Evolutionary conservation across 2,329 filamentous ascomycete genomes (phyloP), one percentile per base, ranked within the genome.

Genomic region (Cucurbitaria berberidis): DNA sequence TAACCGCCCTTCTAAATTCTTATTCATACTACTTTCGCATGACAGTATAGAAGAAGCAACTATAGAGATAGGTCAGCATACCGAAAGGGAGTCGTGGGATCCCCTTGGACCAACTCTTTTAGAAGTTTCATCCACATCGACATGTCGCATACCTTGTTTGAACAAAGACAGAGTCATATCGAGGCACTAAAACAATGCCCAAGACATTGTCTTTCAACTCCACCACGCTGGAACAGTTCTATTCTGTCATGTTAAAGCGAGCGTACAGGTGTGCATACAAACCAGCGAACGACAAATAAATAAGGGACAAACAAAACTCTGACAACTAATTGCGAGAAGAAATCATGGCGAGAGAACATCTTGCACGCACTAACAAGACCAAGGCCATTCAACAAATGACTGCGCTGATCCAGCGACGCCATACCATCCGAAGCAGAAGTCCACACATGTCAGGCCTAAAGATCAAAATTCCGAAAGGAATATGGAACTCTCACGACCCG

Each of bases 401-500:
- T 5, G 7, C 15, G 5, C 9, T 9, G 24, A 4, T 36, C 7
- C 18, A 36, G 18, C 34, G 7, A n/a, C 5, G 5, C 8, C 11
- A 5, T 6, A 4, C 18, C 35, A 38, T 38, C 10, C 7, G 19
- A 18, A 10, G 19, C 13, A 6, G 21, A n/a, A 5, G 19, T 3
- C 22, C 24, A 7, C 30, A 35, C 10, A 44, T 13, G 3, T 49
- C 45, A 32, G 41, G 11, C 5, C 38, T 48, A 0, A 60, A 44
- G n/a, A 48, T 65, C 41, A 55, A 6, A 3, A 57, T 64, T 18
- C 41, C 55, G 18, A 53, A 30, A 40, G n/a, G 27, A 3, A 40
- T 59, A 18, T 64, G 62, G 62, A 61, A 64, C 32, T 35, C 35
- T 5, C 48, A 35, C 39, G 30, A 45, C 13, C 22, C n/a, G 5